Evolutionary conservation across 306 rosid genomes (phyloP), one percentile per base, ranked within the genome.

Genomic region (Neltuma alba): DNA sequence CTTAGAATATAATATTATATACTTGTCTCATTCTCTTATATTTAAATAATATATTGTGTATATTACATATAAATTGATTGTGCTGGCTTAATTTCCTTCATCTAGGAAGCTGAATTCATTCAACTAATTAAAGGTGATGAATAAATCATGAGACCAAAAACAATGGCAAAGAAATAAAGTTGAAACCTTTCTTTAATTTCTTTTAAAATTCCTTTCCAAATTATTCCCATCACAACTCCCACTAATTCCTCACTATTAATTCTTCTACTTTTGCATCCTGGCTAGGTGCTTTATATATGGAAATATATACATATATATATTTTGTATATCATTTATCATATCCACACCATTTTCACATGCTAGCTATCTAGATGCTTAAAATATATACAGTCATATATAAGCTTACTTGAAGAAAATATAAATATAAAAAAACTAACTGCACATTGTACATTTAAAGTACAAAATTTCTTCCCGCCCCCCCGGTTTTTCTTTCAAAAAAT

Each of bases 101-200:
- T 77, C 37, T 9, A 21, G 4, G 74, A 25, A 10, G 23, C 25
- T 52, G 27, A 52, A 18, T 42, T 79, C 69, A 68, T n/a, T 79
- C 60, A 55, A 23, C 33, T 21, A 55, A 23, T n/a, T 21, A 66
- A 68, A 37, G 68, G 38, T 9, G 40, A 74, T 38, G 75, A 77
- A 30, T 25, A 57, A 23, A 34, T 50, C 38, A 50, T 6, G 27
- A 38, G 75, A 52, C 13, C 37, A 40, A 57, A 57, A 30, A 42
- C 77, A 78, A 70, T 61, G 38, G 65, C 45, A 61, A 79, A 25
- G 54, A 34, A 72, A 10, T 20, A 71, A 79, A 70, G 76, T 33
- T 45, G 33, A 36, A 61, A 44, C 41, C 71, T 60, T 79, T 57
- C 15, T 23, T 57, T 10, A 10, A 23, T 57, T 57, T 79, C 55